Evolutionary conservation across 495 filamentous ascomycete species (phyloP).

Genomic region (Trichoderma asperelloides): DNA sequence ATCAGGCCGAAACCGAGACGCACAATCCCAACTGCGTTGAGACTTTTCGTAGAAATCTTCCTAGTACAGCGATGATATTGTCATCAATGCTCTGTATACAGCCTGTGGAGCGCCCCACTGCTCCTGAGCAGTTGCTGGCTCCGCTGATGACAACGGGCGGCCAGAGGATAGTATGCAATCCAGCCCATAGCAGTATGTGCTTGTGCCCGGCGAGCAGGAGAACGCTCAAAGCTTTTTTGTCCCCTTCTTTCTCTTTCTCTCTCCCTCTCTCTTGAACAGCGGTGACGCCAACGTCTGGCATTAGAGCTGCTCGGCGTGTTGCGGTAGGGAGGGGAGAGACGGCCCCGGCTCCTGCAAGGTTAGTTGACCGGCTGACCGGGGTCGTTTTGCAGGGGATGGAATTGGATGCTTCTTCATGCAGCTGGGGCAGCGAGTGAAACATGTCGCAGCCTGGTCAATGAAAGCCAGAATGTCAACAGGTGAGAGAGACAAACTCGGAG

Average conservation of each 20-base stretch:
- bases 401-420: slow-evolving; percentile 6
- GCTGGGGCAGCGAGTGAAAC: slow-evolving; percentile 1
- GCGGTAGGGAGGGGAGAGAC: background rate
- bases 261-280: background rate
- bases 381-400: slow-evolving; percentile 3
- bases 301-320: background rate
- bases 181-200: background rate
- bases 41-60: background rate
- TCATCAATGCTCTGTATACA: background rate
- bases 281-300: background rate
- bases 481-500: background rate
- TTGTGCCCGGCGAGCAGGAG: background rate
- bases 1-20: background rate
- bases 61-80: background rate
- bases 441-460: background rate
- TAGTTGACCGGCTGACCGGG: slow-evolving; percentile 4
- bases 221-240: background rate
- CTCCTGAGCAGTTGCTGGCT: background rate
- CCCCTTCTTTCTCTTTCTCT: background rate
- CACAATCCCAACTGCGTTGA: background rate
- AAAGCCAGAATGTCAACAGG: background rate
- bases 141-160: background rate
- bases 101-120: background rate
- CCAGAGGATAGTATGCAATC: background rate
- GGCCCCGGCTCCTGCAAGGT: slow-evolving; percentile 5